A percentile compares a stretch with the other conserved stretches of the same genome.
These are phyloP conservation scores for Coniochaeta sp. DNA, from an alignment of 2,329 filamentous ascomycete species.

Conservation along the genomic window DNA sequence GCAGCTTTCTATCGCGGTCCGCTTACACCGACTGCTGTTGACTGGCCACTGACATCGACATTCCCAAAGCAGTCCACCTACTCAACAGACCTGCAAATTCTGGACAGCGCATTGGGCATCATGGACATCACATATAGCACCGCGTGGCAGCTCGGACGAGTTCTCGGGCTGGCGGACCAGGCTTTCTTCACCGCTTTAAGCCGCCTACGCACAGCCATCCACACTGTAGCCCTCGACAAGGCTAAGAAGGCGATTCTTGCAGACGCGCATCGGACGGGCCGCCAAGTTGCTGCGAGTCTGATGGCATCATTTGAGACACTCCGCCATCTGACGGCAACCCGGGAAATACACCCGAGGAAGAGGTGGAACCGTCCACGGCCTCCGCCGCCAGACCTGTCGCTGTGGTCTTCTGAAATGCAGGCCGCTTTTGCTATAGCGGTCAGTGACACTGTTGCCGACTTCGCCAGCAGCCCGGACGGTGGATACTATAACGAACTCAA, in stretches of 20 bases:
- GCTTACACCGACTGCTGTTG: neutral
- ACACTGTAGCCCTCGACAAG: neutral
- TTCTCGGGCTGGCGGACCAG: slow-evolving; percentile 26
- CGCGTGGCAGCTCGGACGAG: slow-evolving; percentile 34
- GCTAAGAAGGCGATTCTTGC: neutral
- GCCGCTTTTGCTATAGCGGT: neutral
- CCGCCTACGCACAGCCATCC: neutral
- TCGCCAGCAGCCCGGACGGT: neutral
- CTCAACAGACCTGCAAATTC: slow-evolving; percentile 19
- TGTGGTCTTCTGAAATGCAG: too few relatives aligned
- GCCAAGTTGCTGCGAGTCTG: too few relatives aligned
- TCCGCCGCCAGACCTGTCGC: too few relatives aligned
- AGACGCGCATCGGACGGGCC: too few relatives aligned
- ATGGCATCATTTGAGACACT: too few relatives aligned
- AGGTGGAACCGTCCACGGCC: too few relatives aligned
- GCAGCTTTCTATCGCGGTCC: neutral
- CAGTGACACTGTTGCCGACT: neutral
- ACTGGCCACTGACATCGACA: neutral
- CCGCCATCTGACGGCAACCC: too few relatives aligned
- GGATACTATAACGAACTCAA: neutral
- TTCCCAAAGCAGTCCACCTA: too few relatives aligned
- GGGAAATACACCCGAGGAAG: too few relatives aligned
- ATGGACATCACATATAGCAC: slow-evolving; percentile 35
- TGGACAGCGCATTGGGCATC: slow-evolving; percentile 27
- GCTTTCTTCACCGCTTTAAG: slow-evolving; percentile 21